Conservation (phyloP, 2,329 filamentous ascomycete species). For the Alternaria gansuensis region DNA sequence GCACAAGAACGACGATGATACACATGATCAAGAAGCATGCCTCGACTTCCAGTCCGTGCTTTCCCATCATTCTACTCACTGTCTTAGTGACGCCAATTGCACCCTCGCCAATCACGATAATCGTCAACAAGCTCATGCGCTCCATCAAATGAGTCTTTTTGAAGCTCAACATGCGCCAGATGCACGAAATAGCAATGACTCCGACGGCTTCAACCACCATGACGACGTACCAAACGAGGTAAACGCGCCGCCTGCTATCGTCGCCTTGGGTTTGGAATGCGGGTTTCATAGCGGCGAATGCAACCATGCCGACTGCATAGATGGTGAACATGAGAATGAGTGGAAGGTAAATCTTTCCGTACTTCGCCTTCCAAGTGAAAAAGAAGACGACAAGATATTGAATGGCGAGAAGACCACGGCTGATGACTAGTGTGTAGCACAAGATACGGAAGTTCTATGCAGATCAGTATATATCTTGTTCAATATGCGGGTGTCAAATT, state of each 20-base stretch:
- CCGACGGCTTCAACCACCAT: slow-evolving; percentile 63
- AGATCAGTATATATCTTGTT: slow-evolving; percentile 14
- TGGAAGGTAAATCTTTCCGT: slow-evolving; percentile 48
- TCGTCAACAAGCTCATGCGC: slow-evolving; percentile 69
- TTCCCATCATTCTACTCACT: slow-evolving; percentile 56
- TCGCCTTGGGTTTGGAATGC: slow-evolving; percentile 37
- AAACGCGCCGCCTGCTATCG: slow-evolving; percentile 32
- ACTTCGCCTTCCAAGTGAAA: slow-evolving; percentile 42
- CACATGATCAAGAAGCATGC: slow-evolving; percentile 50
- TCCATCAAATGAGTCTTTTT: slow-evolving; percentile 70
- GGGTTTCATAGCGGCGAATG: slow-evolving; percentile 48
- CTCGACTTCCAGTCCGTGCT: slow-evolving; percentile 47
- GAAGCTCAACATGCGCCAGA: slow-evolving; percentile 67
- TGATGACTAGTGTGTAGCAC: slow-evolving; percentile 49
- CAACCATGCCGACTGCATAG: slow-evolving; percentile 40
- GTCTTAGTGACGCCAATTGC: slow-evolving; percentile 68
- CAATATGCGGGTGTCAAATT: background rate
- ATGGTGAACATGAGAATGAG: slow-evolving; percentile 43
- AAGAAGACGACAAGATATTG: slow-evolving; percentile 49
- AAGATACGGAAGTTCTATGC: slow-evolving; percentile 48
- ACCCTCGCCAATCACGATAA: slow-evolving; percentile 73
- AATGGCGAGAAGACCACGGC: slow-evolving; percentile 43
- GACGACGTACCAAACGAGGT: slow-evolving; percentile 54
- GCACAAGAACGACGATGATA: slow-evolving; percentile 53
- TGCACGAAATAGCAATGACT: slow-evolving; percentile 63